phyloP scores from a whole-genome alignment of 768 basidiomycete species.

The Lactarius sp. region DNA sequence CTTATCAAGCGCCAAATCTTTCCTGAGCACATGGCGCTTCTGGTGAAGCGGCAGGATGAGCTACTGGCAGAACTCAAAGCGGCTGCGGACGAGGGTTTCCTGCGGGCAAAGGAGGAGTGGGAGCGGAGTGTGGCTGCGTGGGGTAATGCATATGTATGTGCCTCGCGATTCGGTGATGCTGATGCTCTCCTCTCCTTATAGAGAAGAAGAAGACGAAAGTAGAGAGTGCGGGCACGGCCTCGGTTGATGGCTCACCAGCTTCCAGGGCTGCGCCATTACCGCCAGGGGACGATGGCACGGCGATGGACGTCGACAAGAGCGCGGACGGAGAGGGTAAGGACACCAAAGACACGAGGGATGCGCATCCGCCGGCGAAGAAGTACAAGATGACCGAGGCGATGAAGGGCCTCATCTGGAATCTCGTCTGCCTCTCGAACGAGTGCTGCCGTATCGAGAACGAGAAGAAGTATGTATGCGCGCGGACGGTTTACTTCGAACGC shows the following conservation, averaged over 20 bases:
- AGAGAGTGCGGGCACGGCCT: slow-evolving; percentile 29
- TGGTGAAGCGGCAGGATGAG: slow-evolving; percentile 63
- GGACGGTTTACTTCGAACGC: background rate
- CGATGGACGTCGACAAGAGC: slow-evolving; percentile 28
- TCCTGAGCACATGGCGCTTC: slow-evolving; percentile 59
- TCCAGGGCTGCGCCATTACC: slow-evolving; percentile 28
- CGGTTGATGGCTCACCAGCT: slow-evolving; percentile 31
- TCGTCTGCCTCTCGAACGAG: slow-evolving; percentile 79
- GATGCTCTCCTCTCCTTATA: slow-evolving; percentile 20
- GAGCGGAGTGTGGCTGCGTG: slow-evolving; percentile 64
- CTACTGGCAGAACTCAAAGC: slow-evolving; percentile 57
- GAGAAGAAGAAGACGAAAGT: slow-evolving; percentile 45
- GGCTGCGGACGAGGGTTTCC: slow-evolving; percentile 60
- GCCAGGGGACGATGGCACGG: slow-evolving; percentile 27
- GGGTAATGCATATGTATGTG: slow-evolving; percentile 39
- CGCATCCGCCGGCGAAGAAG: slow-evolving; percentile 68
- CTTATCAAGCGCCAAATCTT: slow-evolving; percentile 89
- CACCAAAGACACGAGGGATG: slow-evolving; percentile 33
- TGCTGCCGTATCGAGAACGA: slow-evolving; percentile 66
- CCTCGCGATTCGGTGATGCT: background rate
- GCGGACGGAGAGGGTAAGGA: slow-evolving; percentile 33
- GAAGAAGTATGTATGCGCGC: slow-evolving; percentile 47
- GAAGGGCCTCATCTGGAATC: slow-evolving; percentile 75
- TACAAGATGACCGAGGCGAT: slow-evolving; percentile 77
- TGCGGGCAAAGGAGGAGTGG: slow-evolving; percentile 71